Conservation (phyloP, 257 asterid genomes). For the Nicotiana sylvestris region DNA sequence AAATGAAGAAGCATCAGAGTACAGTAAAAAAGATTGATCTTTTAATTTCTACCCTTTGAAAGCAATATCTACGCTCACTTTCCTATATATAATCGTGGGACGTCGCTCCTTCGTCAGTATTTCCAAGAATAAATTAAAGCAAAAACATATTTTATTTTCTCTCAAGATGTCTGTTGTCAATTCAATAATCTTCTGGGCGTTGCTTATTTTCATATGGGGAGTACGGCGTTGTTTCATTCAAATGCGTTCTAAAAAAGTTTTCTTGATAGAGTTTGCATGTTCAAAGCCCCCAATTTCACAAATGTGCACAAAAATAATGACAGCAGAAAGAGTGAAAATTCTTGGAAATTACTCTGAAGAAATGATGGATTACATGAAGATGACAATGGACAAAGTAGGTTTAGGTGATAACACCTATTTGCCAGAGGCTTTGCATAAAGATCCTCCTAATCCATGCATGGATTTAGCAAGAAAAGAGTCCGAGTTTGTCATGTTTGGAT, state of each 20-base stretch:
- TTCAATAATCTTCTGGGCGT: not conserved
- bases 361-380: constrained; percentile 14
- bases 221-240: not conserved
- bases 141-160: not conserved
- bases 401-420: constrained; percentile 39
- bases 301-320: not conserved
- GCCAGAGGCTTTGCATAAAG: constrained; percentile 31
- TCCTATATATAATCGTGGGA: not conserved
- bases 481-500: constrained; percentile 37
- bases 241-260: not conserved
- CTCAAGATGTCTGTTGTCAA: not conserved
- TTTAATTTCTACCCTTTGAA: not conserved
- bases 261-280: not conserved
- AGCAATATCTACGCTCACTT: not conserved
- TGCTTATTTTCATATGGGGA: not conserved
- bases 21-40: not conserved
- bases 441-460: constrained; percentile 32
- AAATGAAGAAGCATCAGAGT: not conserved
- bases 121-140: not conserved
- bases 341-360: not conserved
- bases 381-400: constrained; percentile 37
- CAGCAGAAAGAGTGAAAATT: not conserved
- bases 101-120: not conserved
- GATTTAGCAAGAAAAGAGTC: constrained; percentile 37
- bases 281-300: not conserved